These are phyloP conservation scores for Aspergillus kassunensis DNA, from an alignment of 495 filamentous ascomycete species.

Conservation along the genomic window DNA sequence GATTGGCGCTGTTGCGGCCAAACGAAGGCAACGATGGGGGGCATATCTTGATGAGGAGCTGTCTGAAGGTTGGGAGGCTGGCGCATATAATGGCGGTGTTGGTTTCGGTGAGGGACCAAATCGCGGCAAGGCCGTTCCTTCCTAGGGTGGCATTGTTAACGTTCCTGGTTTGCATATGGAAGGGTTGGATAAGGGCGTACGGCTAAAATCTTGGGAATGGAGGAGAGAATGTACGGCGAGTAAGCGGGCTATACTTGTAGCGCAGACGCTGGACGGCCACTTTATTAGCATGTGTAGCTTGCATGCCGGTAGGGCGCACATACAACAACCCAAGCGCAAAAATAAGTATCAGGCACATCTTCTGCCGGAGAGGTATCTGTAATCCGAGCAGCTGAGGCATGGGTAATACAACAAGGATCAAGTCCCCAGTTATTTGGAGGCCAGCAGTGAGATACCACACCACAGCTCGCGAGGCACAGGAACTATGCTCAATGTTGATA, in stretches of 20 bases:
- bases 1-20: constrained; percentile 16
- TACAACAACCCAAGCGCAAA: constrained; percentile 51
- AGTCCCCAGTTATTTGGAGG: constrained; percentile 45
- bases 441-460: constrained; percentile 41
- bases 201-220: constrained; percentile 15
- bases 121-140: constrained; percentile 46
- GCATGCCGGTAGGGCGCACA: constrained; percentile 21
- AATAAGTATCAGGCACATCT: constrained; percentile 35
- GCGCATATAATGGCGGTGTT: constrained; percentile 79
- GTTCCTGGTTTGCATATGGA: too few relatives aligned
- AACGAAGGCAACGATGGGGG: constrained; percentile 38
- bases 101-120: constrained; percentile 81
- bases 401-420: constrained; percentile 46
- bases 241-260: constrained; percentile 33
- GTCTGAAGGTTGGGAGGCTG: constrained; percentile 77
- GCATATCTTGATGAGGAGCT: constrained; percentile 67
- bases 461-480: constrained; percentile 31
- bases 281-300: constrained; percentile 5
- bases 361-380: constrained; percentile 37
- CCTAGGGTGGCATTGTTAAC: too few relatives aligned
- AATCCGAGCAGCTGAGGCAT: constrained; percentile 38
- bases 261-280: constrained; percentile 31
- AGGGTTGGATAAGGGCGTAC: constrained; percentile 15
- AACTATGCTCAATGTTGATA: not conserved
- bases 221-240: constrained; percentile 14